These are phyloP conservation scores for Paraphaeosphaeria sporulosa DNA, from an alignment of 2,329 filamentous ascomycete species.

Conservation along the genomic window DNA sequence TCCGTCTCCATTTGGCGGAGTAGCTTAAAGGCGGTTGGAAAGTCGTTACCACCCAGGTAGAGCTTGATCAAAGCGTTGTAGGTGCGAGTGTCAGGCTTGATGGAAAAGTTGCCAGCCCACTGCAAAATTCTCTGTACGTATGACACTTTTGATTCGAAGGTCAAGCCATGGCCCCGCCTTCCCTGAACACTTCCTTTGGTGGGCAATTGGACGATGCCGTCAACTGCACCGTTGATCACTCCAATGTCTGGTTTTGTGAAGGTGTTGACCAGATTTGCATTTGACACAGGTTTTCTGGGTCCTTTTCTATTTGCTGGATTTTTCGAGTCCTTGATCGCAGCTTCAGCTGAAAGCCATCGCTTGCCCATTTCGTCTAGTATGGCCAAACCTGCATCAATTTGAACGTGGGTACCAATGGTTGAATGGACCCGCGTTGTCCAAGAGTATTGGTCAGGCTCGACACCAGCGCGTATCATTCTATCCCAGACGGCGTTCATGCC, in stretches of 20 bases:
- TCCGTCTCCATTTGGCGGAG: conserved; percentile 66
- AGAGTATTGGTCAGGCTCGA: conserved; percentile 68
- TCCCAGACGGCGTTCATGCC: conserved; percentile 73
- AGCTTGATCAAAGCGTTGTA: conserved; percentile 75
- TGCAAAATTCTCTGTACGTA: conserved; percentile 49
- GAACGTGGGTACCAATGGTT: conserved; percentile 67
- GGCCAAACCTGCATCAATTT: conserved; percentile 64
- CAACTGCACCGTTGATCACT: conserved; percentile 74
- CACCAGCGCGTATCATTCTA: conserved; percentile 64
- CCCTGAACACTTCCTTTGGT: not conserved
- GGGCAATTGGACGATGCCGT: conserved; percentile 61
- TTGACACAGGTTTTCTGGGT: conserved; percentile 18
- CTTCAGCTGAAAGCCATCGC: conserved; percentile 60
- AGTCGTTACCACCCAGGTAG: conserved; percentile 60
- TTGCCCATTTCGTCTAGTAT: conserved; percentile 72
- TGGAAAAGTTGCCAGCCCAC: conserved; percentile 53
- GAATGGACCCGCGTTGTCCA: conserved; percentile 78
- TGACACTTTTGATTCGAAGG: conserved; percentile 52
- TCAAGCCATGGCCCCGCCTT: conserved; percentile 29
- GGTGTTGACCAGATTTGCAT: conserved; percentile 39
- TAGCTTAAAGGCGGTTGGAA: conserved; percentile 60
- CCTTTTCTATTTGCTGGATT: conserved; percentile 17
- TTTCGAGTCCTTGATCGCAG: conserved; percentile 20
- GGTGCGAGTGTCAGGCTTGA: conserved; percentile 57
- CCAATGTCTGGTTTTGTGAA: conserved; percentile 68